phyloP scores from a whole-genome alignment of 176 grass and related monocot species.

The Eragrostis nindensis region DNA sequence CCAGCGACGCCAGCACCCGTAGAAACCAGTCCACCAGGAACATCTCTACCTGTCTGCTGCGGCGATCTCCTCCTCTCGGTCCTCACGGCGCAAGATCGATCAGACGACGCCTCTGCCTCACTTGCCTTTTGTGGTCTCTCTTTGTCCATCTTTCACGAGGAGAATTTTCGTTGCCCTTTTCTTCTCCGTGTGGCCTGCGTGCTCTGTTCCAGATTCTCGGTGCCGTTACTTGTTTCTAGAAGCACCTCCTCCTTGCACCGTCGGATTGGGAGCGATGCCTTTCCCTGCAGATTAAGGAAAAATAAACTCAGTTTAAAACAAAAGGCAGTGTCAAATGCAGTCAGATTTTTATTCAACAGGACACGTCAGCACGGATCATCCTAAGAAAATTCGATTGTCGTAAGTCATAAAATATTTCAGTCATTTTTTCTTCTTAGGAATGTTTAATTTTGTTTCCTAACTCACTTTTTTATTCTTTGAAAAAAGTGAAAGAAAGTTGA shows the following conservation, averaged over 20 bases:
- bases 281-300: neutral
- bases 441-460: no score
- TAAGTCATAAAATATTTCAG: no score
- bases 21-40: constrained; percentile 67
- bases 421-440: no score
- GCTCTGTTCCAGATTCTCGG: constrained; percentile 47
- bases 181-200: constrained; percentile 1
- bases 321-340: no score
- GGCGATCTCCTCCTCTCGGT: constrained; percentile 32
- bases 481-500: no score
- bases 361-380: no score
- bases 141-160: neutral
- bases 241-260: neutral
- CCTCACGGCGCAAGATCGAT: constrained; percentile 36
- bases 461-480: no score
- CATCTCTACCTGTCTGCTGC: constrained; percentile 36
- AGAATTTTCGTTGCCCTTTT: constrained; percentile 21
- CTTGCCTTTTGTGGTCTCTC: neutral
- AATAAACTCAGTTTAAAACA: no score
- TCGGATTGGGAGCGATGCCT: neutral
- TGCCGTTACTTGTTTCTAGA: constrained; percentile 34
- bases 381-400: no score
- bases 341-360: no score
- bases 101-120: neutral
- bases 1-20: constrained; percentile 65